A percentile compares a stretch with the other conserved stretches of the same genome.
phyloP scores from a whole-genome alignment of 2,329 filamentous ascomycete species.

The Basipetospora chlamydospora region DNA sequence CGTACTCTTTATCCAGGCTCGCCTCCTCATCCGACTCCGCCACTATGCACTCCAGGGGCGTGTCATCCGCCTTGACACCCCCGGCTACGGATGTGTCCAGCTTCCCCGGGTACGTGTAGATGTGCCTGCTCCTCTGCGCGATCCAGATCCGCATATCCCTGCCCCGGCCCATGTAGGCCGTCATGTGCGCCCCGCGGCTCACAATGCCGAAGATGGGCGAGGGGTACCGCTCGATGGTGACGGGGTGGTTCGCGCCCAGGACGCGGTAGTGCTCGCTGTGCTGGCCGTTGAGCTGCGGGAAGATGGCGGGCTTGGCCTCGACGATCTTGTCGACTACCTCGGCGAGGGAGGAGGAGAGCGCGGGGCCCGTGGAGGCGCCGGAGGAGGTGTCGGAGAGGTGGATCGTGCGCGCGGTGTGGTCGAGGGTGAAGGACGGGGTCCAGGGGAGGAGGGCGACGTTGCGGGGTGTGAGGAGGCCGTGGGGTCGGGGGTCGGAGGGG shows the following conservation, averaged over 20 bases:
- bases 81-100: slow-evolving; percentile 72
- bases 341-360: slow-evolving; percentile 23
- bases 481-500: slow-evolving; percentile 26
- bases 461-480: slow-evolving; percentile 33
- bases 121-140: slow-evolving; percentile 46
- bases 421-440: slow-evolving; percentile 23
- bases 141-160: slow-evolving; percentile 51
- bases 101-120: slow-evolving; percentile 61
- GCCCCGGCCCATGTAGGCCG: slow-evolving; percentile 35
- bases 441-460: slow-evolving; percentile 32
- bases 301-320: slow-evolving; percentile 14
- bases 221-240: slow-evolving; percentile 45
- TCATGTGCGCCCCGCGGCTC: slow-evolving; percentile 52
- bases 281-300: slow-evolving; percentile 21
- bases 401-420: slow-evolving; percentile 18
- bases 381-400: slow-evolving; percentile 15
- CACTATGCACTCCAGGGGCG: slow-evolving; percentile 51
- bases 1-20: slow-evolving; percentile 16
- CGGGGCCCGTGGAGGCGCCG: slow-evolving; percentile 13
- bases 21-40: slow-evolving; percentile 65
- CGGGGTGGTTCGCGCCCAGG: slow-evolving; percentile 19
- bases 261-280: slow-evolving; percentile 29
- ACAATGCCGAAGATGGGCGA: slow-evolving; percentile 52
- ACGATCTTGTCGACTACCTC: slow-evolving; percentile 19
- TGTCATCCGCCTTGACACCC: slow-evolving; percentile 54